Evolutionary conservation across 306 rosid genomes (phyloP), one percentile per base, ranked within the genome.

Genomic region (Prosopis cineraria): DNA sequence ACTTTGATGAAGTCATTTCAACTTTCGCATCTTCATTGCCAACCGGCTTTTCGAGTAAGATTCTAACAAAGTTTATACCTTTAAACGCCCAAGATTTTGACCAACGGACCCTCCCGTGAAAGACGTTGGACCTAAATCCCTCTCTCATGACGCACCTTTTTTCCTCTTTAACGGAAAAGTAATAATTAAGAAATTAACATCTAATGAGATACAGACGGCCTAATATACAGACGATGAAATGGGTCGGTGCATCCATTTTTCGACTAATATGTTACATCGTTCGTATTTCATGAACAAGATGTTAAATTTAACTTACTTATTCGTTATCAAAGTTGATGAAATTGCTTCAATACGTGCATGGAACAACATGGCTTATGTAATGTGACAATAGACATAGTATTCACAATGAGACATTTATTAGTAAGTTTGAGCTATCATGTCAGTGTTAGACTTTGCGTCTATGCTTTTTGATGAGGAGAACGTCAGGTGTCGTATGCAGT

Each of bases 1-100:
- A 72, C 64, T 82, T 43, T 37, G 82, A 84, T 81, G 59, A 64
- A 48, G 69, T 67, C 58, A 36, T 60, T 76, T 52, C 47, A 84
- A 83, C 84, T 25, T 69, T 63, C 33, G 24, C 12, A 19, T 19
- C 70, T 40, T 64, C 24, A 41, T 82, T 80, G 13, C 50, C 44
- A 1, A 10, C 6, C 62, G 43, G 59, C 76, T 56, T 78, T 71
- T 13, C 40, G 27, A 27, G 75, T 67, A 81, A 63, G 80, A 3
- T 53, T 44, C 10, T 43, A 31, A 39, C 44, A 7, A 41, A 68
- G 22, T 41, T 14, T 43, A 14, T 7, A 2, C 10, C 53, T 68
- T 68, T 41, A 20, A n/a, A 22, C 20, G 65, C 63, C 73, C 30
- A 8, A 64, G 47, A 48, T 63, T 79, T 79, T 79, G 74, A 58